Evolutionary conservation across 2,329 filamentous ascomycete species (phyloP).

Genomic region (Penicillium concentricum): DNA sequence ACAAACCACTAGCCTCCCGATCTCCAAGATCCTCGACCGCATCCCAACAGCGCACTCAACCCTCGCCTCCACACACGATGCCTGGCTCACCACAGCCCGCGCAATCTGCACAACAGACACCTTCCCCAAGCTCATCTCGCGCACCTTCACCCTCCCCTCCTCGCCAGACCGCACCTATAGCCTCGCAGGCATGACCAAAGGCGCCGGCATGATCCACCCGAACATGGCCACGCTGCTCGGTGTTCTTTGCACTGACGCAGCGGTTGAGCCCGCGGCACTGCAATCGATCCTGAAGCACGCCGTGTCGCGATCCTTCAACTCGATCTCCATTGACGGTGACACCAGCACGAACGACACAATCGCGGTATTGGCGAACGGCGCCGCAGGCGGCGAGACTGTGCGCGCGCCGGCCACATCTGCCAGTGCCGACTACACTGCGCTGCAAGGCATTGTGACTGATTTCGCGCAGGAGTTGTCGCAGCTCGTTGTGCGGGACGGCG

Average conservation of each 20-base stretch:
- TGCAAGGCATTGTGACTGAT: conserved; percentile 68
- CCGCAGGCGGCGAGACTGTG: conserved; percentile 71
- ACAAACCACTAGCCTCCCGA: conserved; percentile 64
- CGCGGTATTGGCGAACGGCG: conserved; percentile 91
- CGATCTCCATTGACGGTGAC: conserved; percentile 94
- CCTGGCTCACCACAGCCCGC: conserved; percentile 82
- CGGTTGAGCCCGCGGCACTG: conserved; percentile 67
- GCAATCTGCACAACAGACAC: conserved; percentile 99
- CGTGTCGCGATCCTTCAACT: conserved; percentile 86
- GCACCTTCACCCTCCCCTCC: conserved; percentile 78
- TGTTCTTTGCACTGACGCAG: conserved; percentile 87
- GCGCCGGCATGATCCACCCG: conserved; percentile 97
- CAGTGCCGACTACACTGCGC: conserved; percentile 64
- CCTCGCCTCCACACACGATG: conserved; percentile 72
- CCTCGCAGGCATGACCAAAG: conserved; percentile 94
- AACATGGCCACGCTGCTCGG: conserved; percentile 97
- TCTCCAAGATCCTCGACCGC: conserved; percentile 80
- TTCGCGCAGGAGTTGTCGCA: conserved; percentile 85
- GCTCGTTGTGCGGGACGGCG: conserved; percentile 91
- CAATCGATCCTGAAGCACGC: conserved; percentile 69
- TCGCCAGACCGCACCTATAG: conserved; percentile 73
- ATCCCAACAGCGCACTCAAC: conserved; percentile 73
- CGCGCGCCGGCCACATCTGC: conserved; percentile 39
- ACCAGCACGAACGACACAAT: conserved; percentile 97
- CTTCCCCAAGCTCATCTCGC: conserved; percentile 91